Conservation (phyloP, 1,284 basidiomycete species). For the Tylopilus sp. region DNA sequence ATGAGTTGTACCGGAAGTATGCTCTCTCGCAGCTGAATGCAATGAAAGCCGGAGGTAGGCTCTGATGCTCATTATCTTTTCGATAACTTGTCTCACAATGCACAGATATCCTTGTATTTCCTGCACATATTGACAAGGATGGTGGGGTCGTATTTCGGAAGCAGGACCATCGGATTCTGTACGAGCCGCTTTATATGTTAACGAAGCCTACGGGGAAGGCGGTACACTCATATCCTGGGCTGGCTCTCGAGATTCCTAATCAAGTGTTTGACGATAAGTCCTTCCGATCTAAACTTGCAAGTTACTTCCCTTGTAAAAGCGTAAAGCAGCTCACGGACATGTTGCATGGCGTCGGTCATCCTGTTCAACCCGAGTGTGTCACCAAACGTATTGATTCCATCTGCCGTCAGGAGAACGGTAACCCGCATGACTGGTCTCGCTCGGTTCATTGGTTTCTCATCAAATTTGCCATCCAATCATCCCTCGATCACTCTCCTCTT, state of each 20-base stretch:
- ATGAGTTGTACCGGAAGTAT: neutral
- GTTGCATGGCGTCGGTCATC: neutral
- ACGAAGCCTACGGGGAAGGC: neutral
- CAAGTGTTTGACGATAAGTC: neutral
- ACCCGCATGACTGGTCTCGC: neutral
- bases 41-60: neutral
- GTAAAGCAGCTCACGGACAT: neutral
- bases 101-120: neutral
- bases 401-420: neutral
- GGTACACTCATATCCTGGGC: neutral
- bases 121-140: neutral
- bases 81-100: neutral
- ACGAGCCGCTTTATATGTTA: neutral
- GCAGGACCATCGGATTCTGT: neutral
- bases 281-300: neutral
- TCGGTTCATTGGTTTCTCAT: constrained; percentile 1
- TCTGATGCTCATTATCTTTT: neutral
- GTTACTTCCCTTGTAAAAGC: neutral
- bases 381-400: neutral
- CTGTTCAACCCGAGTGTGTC: neutral
- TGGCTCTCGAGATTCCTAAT: neutral
- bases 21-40: neutral
- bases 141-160: neutral
- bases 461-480: neutral
- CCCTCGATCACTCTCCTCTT: neutral